Evolutionary conservation across 306 rosid species (phyloP).

Genomic region (Glycyrrhiza uralensis): DNA sequence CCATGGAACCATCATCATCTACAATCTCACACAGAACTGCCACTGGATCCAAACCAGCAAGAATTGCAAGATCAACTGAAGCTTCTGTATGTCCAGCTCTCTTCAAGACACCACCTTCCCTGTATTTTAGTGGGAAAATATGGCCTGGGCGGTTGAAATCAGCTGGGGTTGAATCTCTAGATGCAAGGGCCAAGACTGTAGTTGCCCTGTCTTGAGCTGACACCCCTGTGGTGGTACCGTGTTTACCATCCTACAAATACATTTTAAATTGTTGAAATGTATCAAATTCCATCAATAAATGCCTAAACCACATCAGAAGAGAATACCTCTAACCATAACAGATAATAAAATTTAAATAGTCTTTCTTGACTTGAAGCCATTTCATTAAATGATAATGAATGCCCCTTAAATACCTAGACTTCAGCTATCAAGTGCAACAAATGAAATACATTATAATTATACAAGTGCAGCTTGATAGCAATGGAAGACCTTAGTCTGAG

Average conservation of each 20-base stretch:
- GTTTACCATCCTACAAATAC: conserved; percentile 64
- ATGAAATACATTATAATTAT: conserved; percentile 1
- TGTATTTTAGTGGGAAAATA: conserved; percentile 85
- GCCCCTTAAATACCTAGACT: not conserved
- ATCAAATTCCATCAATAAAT: not conserved
- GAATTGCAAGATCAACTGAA: conserved; percentile 82
- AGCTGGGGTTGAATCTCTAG: conserved; percentile 71
- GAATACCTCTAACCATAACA: not conserved
- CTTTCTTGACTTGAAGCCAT: not conserved
- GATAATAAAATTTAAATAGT: not conserved
- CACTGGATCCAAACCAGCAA: conserved; percentile 82
- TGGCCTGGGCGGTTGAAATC: conserved; percentile 98
- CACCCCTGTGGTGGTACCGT: conserved; percentile 90
- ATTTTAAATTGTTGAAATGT: conserved; percentile 24
- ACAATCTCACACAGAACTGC: conserved; percentile 89
- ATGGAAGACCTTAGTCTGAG: conserved; percentile 1
- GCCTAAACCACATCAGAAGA: not conserved
- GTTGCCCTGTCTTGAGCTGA: conserved; percentile 89
- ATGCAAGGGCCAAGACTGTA: conserved; percentile 87
- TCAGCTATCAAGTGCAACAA: conserved; percentile 23
- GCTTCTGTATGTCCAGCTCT: conserved; percentile 99
- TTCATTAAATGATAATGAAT: not conserved
- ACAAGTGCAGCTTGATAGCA: conserved; percentile 14
- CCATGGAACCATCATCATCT: conserved; percentile 99
- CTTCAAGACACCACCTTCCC: conserved; percentile 96